Evolutionary conservation across 2,329 filamentous ascomycete genomes (phyloP), one percentile per base, ranked within the genome.

Genomic region (Sporothrix pseudoabietina): DNA sequence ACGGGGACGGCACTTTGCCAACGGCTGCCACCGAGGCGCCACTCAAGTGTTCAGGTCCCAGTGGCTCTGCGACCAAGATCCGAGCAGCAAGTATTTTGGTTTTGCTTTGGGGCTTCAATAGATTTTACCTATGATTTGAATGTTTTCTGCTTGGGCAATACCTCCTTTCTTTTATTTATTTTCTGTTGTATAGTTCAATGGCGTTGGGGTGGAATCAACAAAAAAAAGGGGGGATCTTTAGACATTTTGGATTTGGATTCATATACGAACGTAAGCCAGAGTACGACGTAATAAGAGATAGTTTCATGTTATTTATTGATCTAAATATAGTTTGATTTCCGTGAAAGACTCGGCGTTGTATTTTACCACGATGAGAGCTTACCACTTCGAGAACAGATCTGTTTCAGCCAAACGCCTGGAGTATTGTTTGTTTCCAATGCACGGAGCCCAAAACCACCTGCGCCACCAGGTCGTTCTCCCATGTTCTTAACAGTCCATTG

Each of bases 31-130:
- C 19, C 5, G 59, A 26, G 10, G 10, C 5, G n/a, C 9, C 59
- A 10, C 12, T n/a, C 61, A 66, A 16, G 26, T 39, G 39, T 0
- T 22, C 12, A 12, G 26, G 39, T 8, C 54, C 54, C 19, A 69
- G 65, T 10, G 22, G 19, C 4, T 16, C 32, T 5, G 30, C 49
- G 10, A 30, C 12, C 4, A n/a, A 47, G 8, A 26, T 69, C 26
- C 57, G 66, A 4, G 57, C 47, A 12, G 32, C 35, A 4, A 47
- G 39, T 65, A 14, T 73, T 19, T 1, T 73, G 4, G 10, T 71
- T 49, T 22, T 57, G 19, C 39, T 73, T 26, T 73, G 72, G 72
- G 32, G 10, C 19, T 30, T 55, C 22, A 71, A 55, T 39, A 30
- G 26, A 26, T 39, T 47, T 39, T 73, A 73, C 44, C 5, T 71